Evolutionary conservation across 2,329 filamentous ascomycete species (phyloP).

Genomic region (Trichophyton verrucosum): DNA sequence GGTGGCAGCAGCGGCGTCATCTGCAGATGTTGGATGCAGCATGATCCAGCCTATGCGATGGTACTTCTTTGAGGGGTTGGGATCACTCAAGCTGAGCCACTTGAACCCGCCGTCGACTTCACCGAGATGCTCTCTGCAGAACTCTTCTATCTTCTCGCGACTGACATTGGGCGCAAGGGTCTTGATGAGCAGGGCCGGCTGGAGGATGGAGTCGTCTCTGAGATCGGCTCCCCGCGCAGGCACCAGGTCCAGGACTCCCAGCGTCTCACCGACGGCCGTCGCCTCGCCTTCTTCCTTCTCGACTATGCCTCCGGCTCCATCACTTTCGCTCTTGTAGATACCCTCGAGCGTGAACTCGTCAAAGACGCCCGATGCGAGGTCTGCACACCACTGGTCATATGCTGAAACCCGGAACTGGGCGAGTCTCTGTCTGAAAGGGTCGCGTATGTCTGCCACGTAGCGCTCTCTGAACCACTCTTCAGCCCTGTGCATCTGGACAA

Average conservation of each 20-base stretch:
- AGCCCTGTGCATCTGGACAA: slow-evolving; percentile 82
- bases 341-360: slow-evolving; percentile 92
- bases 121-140: slow-evolving; percentile 87
- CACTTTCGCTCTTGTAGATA: slow-evolving; percentile 83
- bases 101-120: slow-evolving; percentile 87
- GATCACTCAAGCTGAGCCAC: slow-evolving; percentile 90
- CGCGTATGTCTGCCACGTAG: slow-evolving; percentile 72
- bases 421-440: slow-evolving; percentile 60
- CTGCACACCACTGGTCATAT: slow-evolving; percentile 80
- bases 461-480: slow-evolving; percentile 98
- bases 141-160: slow-evolving; percentile 80
- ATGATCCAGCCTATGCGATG: slow-evolving; percentile 99
- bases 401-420: slow-evolving; percentile 66
- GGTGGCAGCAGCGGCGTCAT: slow-evolving; percentile 47
- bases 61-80: slow-evolving; percentile 92
- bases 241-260: slow-evolving; percentile 82
- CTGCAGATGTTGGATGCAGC: slow-evolving; percentile 60
- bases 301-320: slow-evolving; percentile 68
- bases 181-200: slow-evolving; percentile 92
- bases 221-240: slow-evolving; percentile 74
- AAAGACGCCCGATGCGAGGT: slow-evolving; percentile 72
- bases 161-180: slow-evolving; percentile 95
- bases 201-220: slow-evolving; percentile 73
- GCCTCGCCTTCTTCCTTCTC: slow-evolving; percentile 96
- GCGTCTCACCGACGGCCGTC: slow-evolving; percentile 77